Evolutionary conservation across 371 early-diverging fungal genomes (phyloP).

Genomic region (Apophysomyces ossiformis): DNA sequence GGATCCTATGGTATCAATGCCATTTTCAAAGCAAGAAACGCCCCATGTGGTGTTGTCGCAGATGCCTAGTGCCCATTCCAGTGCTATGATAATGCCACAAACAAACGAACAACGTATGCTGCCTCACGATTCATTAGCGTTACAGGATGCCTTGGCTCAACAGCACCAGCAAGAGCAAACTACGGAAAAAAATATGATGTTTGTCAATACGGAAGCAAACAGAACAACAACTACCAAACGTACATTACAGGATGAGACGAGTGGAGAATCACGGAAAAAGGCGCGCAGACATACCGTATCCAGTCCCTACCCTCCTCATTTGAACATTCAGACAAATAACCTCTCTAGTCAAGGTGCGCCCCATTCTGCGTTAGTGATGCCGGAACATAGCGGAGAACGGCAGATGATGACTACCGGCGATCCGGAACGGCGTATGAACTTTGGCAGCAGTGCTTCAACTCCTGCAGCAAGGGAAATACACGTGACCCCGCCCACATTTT

Average conservation of each 20-base stretch:
- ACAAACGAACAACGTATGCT: neutral
- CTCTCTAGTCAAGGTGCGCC: constrained; percentile 4
- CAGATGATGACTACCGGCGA: neutral
- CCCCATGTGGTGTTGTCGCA: neutral
- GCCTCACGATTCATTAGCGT: neutral
- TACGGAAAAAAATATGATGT: neutral
- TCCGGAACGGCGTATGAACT: constrained; percentile 6
- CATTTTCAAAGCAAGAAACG: constrained; percentile 4
- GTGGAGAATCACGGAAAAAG: constrained; percentile 13
- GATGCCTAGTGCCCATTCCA: neutral
- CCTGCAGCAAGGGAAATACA: constrained; percentile 1
- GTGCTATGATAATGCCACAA: neutral
- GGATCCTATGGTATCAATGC: constrained; percentile 5
- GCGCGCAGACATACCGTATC: constrained; percentile 22
- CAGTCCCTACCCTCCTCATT: constrained; percentile 17
- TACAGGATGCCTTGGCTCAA: neutral
- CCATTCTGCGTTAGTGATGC: constrained; percentile 14
- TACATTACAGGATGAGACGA: neutral
- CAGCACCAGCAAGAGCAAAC: neutral
- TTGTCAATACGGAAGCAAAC: neutral
- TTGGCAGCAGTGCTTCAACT: constrained; percentile 17
- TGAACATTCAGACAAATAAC: constrained; percentile 10
- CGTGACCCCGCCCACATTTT: constrained; percentile 1
- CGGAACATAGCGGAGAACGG: neutral
- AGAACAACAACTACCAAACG: neutral